Percentiles rank a stretch among this genome's conserved stretches.
These are phyloP conservation scores for Piloderma croceum DNA, from an alignment of 768 basidiomycete genomes.

Conservation along the genomic window DNA sequence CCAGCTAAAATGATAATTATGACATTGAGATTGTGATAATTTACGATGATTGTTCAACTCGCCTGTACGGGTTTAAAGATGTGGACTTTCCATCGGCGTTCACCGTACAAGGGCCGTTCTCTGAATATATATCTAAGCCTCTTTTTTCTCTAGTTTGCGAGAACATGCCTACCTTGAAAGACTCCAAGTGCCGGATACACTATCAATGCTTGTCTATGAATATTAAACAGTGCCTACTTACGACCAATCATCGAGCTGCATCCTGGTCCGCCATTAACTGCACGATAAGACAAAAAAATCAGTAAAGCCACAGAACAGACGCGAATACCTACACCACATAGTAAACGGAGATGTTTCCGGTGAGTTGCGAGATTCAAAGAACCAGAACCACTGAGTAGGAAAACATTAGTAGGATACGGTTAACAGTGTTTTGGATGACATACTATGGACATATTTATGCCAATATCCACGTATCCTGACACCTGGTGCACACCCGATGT, in stretches of 20 bases:
- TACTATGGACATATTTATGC: slow-evolving; percentile 55
- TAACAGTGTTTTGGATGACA: neutral
- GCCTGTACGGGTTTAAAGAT: slow-evolving; percentile 57
- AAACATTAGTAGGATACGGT: neutral
- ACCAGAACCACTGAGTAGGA: slow-evolving; percentile 70
- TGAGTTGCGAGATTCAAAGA: slow-evolving; percentile 56
- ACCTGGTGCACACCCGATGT: slow-evolving; percentile 54
- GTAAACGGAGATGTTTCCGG: slow-evolving; percentile 63
- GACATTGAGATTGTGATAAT: neutral
- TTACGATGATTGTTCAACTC: slow-evolving; percentile 1
- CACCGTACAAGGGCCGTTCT: slow-evolving; percentile 61
- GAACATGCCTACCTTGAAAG: slow-evolving; percentile 45
- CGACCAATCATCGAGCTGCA: slow-evolving; percentile 60
- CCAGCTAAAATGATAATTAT: slow-evolving; percentile 39
- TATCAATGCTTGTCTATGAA: too few species aligned
- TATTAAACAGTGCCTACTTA: too few species aligned
- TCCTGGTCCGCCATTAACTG: slow-evolving; percentile 58
- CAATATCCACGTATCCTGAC: slow-evolving; percentile 59
- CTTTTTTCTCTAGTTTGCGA: neutral
- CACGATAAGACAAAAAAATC: slow-evolving; percentile 15
- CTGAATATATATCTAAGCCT: slow-evolving; percentile 22
- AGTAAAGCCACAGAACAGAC: neutral
- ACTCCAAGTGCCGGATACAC: too few species aligned
- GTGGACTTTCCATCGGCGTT: slow-evolving; percentile 49
- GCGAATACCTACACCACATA: slow-evolving; percentile 42